Percentiles rank a stretch among this genome's conserved stretches.
phyloP scores from a whole-genome alignment of 345 rosid species.

The Sapria himalayana region DNA sequence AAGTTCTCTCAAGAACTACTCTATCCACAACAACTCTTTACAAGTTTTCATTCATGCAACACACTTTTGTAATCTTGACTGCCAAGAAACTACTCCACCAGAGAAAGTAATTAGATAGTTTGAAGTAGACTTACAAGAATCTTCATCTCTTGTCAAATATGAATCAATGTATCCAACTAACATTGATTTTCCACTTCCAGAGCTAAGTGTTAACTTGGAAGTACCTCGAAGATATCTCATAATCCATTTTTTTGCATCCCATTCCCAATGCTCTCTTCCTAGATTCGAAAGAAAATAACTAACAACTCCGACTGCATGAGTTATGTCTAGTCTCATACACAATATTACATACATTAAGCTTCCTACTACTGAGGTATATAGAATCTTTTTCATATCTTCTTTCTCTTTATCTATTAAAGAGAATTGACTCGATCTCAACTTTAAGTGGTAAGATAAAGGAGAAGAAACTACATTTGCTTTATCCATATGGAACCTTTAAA shows the following conservation, averaged over 20 bases:
- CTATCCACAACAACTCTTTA: too few species aligned
- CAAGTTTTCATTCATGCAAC: background rate
- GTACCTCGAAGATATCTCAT: background rate
- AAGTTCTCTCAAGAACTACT: background rate
- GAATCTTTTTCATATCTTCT: background rate
- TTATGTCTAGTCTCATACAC: background rate
- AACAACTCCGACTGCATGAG: background rate
- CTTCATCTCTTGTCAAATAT: too few species aligned
- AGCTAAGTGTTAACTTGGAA: too few species aligned
- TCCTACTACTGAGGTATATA: too few species aligned
- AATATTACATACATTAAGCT: conserved; percentile 1
- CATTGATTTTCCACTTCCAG: too few species aligned
- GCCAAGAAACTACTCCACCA: background rate
- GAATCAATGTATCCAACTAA: too few species aligned
- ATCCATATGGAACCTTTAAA: background rate
- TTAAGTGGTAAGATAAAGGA: background rate
- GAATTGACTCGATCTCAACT: background rate
- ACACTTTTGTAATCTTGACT: background rate
- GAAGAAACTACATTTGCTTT: background rate
- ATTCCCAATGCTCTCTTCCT: background rate
- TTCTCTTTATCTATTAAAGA: background rate
- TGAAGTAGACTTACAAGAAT: background rate
- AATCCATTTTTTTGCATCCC: background rate
- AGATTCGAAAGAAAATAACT: background rate
- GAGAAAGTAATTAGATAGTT: background rate